Base-by-base conservation (phyloP, 257 asterid genomes). In the Solanum appendiculatum region DNA sequence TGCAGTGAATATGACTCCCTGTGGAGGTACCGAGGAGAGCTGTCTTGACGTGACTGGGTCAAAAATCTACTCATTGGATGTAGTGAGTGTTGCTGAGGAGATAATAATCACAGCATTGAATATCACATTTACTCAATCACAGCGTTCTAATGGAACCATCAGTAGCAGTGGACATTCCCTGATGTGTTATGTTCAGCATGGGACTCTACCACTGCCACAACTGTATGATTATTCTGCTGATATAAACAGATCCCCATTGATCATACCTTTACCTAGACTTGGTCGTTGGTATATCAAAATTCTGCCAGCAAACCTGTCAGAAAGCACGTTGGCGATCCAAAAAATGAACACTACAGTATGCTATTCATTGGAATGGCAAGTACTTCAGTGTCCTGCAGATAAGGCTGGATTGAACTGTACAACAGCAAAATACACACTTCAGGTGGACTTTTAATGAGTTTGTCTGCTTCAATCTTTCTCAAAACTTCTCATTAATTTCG, bases 391-490 rank as follows among this genome's bases (percentile, higher is more conserved):
- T 85, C 99, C 98, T 64, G 64, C 85, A 11, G 92, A 91, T 86
- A 96, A 92, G 90, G 95, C 99, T 81, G 99, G 99, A 90, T 90
- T 91, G 23, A 94, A 94, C 91, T 97, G 99, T 94, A 87, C 98
- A 9, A 93, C 87, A 88, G 93, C 94, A 88, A 91, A 90, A 86
- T 95, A 96, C 90, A 77, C 58, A 87, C 97, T 97, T 92, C 98
- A 93, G 99, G 99, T 96, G 87, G 44, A 78, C 21, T 86, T 87
- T 40, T 54, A 46, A 72, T n/a, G 34, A 58, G 56, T 80, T 72
- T 42, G 13, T 40, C 63, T 48, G 33, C 82, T 68, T 39, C 86
- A 39, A 5, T 37, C 37, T 56, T 14, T 25, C 60, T 7, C 33
- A 16, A 77, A 85, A 63, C 73, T 39, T 33, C 83, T 39, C 27